phyloP scores from a whole-genome alignment of 441 rosid genomes.

The Bruguiera hainesii region DNA sequence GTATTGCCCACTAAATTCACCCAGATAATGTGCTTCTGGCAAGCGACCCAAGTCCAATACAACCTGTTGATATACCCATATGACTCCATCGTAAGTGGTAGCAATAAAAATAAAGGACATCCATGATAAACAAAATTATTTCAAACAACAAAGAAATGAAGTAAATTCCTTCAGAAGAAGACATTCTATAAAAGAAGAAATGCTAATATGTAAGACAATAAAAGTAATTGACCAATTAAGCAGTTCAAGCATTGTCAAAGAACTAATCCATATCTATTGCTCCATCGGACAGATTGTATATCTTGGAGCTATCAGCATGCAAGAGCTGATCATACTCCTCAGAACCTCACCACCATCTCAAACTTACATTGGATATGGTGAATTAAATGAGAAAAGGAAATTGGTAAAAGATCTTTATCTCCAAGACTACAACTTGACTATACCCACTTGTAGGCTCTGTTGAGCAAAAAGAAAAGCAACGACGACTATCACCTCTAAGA shows the following conservation, averaged over 20 bases:
- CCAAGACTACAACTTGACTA: no score
- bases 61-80: slow-evolving; percentile 32
- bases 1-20: slow-evolving; percentile 50
- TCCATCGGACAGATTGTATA: no score
- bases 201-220: background rate
- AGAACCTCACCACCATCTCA: no score
- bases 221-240: background rate
- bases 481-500: slow-evolving; percentile 42
- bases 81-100: background rate
- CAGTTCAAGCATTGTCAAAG: background rate
- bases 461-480: background rate
- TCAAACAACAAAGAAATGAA: no score
- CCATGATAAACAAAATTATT: background rate
- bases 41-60: slow-evolving; percentile 55
- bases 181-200: no score
- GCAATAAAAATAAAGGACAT: background rate
- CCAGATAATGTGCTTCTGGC: slow-evolving; percentile 63
- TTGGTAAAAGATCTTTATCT: no score
- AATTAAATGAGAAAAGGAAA: no score
- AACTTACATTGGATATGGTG: no score
- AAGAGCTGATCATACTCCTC: no score
- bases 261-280: background rate
- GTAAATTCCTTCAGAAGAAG: no score
- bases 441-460: no score
- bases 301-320: no score